phyloP scores from a whole-genome alignment of 73 alveolate species.

The Paramecium biaurelia region DNA sequence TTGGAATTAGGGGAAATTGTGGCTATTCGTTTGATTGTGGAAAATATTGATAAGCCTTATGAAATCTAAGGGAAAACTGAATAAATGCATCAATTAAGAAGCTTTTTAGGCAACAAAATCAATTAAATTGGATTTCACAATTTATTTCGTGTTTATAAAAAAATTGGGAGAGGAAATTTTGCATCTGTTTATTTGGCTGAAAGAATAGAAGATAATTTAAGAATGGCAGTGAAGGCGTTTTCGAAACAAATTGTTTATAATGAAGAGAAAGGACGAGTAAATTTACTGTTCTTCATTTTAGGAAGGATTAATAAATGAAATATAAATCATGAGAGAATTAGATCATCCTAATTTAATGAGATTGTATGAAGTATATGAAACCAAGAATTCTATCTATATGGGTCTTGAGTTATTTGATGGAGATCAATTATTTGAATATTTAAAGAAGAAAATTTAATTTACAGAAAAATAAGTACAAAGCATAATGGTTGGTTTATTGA shows the following conservation, averaged over 20 bases:
- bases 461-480: not conserved
- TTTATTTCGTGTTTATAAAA: constrained; percentile 50
- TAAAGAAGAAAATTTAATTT: constrained; percentile 32
- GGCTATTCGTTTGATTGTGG: not conserved
- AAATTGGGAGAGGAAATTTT: constrained; percentile 64
- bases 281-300: not conserved
- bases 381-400: constrained; percentile 59
- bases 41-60: not conserved
- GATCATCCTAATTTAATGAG: constrained; percentile 64
- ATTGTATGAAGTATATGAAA: constrained; percentile 65
- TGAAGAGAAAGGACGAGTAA: constrained; percentile 63
- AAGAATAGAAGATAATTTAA: constrained; percentile 57
- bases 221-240: constrained; percentile 66
- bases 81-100: not conserved
- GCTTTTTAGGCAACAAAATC: constrained; percentile 4
- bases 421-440: constrained; percentile 49
- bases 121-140: constrained; percentile 60
- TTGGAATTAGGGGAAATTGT: constrained; percentile 30
- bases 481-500: not conserved
- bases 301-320: constrained; percentile 64
- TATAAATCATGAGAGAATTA: constrained; percentile 38
- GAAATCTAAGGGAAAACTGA: constrained; percentile 1
- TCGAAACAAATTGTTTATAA: constrained; percentile 54
- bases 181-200: constrained; percentile 65
- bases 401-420: constrained; percentile 57